These are phyloP conservation scores for Penicillium psychrofluorescens DNA, from an alignment of 495 filamentous ascomycete genomes.

Conservation along the genomic window DNA sequence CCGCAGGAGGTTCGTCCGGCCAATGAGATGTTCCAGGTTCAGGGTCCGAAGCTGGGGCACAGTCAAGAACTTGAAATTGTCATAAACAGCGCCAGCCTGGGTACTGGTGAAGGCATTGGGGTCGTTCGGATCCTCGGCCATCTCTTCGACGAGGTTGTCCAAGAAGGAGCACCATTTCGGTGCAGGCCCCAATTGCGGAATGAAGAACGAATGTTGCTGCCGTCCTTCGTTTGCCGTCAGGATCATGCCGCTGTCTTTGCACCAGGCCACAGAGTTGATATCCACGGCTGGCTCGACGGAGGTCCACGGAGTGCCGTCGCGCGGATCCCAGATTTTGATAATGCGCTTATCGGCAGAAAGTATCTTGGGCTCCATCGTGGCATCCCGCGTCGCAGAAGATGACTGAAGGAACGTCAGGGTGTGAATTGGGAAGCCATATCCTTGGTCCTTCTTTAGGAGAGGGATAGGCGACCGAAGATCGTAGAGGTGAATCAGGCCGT, in stretches of 20 bases:
- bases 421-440: conserved; percentile 90
- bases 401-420: conserved; percentile 80
- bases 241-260: conserved; percentile 81
- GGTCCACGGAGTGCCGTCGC: conserved; percentile 79
- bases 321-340: conserved; percentile 92
- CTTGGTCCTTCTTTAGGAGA: conserved; percentile 85
- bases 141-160: conserved; percentile 95
- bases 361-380: conserved; percentile 71
- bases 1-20: conserved; percentile 74
- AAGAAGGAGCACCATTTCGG: conserved; percentile 95
- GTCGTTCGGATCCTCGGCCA: conserved; percentile 75
- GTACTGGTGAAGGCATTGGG: conserved; percentile 52
- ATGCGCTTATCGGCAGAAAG: conserved; percentile 88
- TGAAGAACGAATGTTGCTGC: conserved; percentile 90
- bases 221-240: conserved; percentile 93
- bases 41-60: conserved; percentile 70
- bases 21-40: conserved; percentile 79
- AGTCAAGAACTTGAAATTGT: conserved; percentile 98
- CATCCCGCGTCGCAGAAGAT: conserved; percentile 52
- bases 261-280: conserved; percentile 85
- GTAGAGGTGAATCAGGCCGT: conserved; percentile 84
- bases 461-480: conserved; percentile 86
- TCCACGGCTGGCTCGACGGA: conserved; percentile 93
- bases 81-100: conserved; percentile 69
- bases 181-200: conserved; percentile 86